Conservation (phyloP, 2,329 filamentous ascomycete species). For the Beauveria varroae region DNA sequence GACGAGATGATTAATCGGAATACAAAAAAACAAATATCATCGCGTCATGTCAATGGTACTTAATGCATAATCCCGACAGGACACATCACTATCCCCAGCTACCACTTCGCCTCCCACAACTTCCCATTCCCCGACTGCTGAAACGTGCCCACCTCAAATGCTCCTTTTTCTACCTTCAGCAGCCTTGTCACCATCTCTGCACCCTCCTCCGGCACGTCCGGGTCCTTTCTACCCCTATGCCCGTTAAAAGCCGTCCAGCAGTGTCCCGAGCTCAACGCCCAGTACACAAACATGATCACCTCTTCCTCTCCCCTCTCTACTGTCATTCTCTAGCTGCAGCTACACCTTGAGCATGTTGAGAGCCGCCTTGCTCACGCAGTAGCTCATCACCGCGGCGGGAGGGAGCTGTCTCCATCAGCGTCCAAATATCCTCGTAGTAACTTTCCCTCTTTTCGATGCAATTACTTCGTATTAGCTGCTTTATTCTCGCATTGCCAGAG, state of each 20-base stretch:
- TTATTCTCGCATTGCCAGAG: not conserved
- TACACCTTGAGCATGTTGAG: slow-evolving; percentile 18
- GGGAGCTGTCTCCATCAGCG: not conserved
- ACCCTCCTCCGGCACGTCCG: not conserved
- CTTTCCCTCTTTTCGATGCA: slow-evolving; percentile 8
- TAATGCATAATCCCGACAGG: too few species aligned
- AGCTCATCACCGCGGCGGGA: slow-evolving; percentile 2
- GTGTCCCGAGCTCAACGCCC: slow-evolving; percentile 15
- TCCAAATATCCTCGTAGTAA: not conserved
- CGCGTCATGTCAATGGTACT: too few species aligned
- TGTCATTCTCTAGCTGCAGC: slow-evolving; percentile 13
- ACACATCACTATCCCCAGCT: not conserved
- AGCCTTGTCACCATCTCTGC: not conserved
- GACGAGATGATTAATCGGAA: too few species aligned
- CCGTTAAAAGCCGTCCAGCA: slow-evolving; percentile 17
- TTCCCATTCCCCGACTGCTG: not conserved
- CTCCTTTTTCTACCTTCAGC: not conserved
- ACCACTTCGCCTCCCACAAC: not conserved
- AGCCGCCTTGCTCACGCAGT: slow-evolving; percentile 15
- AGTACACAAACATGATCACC: slow-evolving; percentile 8
- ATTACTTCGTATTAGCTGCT: not conserved
- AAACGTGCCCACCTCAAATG: not conserved
- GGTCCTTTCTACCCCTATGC: slow-evolving; percentile 5
- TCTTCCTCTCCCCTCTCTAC: not conserved
- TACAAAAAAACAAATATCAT: not conserved